Base-by-base conservation (phyloP, 2,329 filamentous ascomycete genomes). In the Coleophoma cylindrospora region DNA sequence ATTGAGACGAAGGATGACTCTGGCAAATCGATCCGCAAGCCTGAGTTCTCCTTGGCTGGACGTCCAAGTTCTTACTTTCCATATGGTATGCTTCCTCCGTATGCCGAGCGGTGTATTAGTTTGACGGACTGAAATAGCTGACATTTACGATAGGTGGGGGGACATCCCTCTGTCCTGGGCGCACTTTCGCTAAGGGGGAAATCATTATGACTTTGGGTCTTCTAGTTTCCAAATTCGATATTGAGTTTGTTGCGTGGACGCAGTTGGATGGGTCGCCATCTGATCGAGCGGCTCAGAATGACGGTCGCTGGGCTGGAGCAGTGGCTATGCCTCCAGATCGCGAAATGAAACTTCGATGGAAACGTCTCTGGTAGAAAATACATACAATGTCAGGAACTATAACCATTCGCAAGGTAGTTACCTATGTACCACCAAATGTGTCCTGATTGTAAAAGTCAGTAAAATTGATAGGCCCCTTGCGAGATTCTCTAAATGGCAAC, bases 131-230 rank as follows among this genome's bases (percentile, higher is more conserved):
- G 19, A 19, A 19, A 19, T 37, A 4, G 4, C 34, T 37, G 4
- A 40, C 8, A 6, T 15, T 32, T 19, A 13, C 22, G 10, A 40
- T 36, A 47, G 50, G 50, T 14, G 52, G 52, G 14, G 52, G 52
- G 3, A 37, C 15, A 34, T 34, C 48, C 3, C 46, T 52, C 11
- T 54, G 52, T 33, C 46, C 52, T 11, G 52, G 52, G 12, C 36
- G 52, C 11, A 32, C 38, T 22, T 54, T 52, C 34, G 50, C 52
- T 7, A 54, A 52, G 27, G 21, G 15, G 10, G 52, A 54, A 32
- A 50, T 54, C 19, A 22, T 54, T 11, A 33, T 41, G 17, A 41
- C 38, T 2, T 11, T 54, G n/a, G 52, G 46, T 1, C n/a, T 44
- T 14, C 17, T 50, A 6, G 45, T 53, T 14, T 12, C 36, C 14